Evolutionary conservation across 2,329 filamentous ascomycete genomes (phyloP).

Genomic region (Nothophoma quercina): DNA sequence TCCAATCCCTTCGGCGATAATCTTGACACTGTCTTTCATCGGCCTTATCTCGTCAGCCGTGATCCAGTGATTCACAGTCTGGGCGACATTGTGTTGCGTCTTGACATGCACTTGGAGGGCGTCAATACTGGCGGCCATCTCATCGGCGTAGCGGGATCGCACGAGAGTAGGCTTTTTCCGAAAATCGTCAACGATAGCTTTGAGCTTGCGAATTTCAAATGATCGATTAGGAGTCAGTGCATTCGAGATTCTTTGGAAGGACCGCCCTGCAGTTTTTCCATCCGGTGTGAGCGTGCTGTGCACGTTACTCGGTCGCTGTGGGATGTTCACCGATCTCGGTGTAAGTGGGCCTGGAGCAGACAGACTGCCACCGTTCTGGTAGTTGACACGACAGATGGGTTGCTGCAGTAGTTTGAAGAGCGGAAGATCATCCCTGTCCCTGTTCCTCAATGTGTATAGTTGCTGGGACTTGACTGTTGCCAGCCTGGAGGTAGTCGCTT

Average conservation of each 20-base stretch:
- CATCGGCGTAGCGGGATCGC: constrained; percentile 50
- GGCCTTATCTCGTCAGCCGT: constrained; percentile 11
- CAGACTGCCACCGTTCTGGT: not conserved
- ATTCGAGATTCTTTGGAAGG: not conserved
- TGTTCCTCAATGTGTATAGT: not conserved
- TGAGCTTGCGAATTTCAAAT: constrained; percentile 14
- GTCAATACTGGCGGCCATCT: constrained; percentile 46
- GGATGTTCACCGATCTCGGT: not conserved
- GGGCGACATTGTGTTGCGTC: not conserved
- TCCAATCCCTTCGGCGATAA: constrained; percentile 16
- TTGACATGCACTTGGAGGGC: constrained; percentile 31
- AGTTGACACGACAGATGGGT: not conserved
- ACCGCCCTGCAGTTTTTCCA: not conserved
- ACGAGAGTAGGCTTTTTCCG: constrained; percentile 41
- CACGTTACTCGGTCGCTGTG: not conserved
- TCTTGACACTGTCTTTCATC: constrained; percentile 25
- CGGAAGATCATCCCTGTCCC: not conserved
- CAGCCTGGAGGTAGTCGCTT: not conserved
- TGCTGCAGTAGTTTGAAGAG: not conserved
- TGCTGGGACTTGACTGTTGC: too few species aligned
- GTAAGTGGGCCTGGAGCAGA: not conserved
- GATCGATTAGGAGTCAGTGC: not conserved
- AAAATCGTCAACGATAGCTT: constrained; percentile 21
- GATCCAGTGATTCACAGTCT: not conserved
- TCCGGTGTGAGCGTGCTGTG: not conserved